Conservation (phyloP, 306 rosid species). For the Inga laurina region DNA sequence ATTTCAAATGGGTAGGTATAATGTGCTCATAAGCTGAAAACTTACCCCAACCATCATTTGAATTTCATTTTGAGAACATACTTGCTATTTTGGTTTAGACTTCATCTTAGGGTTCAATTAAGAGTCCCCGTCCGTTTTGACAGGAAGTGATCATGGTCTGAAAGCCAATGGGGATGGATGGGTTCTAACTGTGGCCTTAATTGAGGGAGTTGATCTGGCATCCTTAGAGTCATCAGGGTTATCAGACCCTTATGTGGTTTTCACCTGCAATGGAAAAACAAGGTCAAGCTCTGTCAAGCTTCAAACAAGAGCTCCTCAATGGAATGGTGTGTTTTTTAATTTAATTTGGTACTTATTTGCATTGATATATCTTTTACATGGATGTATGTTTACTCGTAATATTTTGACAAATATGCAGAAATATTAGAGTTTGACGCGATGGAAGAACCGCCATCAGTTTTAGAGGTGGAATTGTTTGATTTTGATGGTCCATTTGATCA, state of each 20-base stretch:
- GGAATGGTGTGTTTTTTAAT: constrained; percentile 72
- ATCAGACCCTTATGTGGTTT: constrained; percentile 80
- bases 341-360: constrained; percentile 11
- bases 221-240: constrained; percentile 61
- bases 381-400: constrained; percentile 11
- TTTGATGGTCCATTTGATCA: constrained; percentile 93
- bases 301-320: constrained; percentile 73
- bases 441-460: constrained; percentile 95
- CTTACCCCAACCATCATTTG: constrained; percentile 4
- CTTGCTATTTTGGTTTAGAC: constrained; percentile 6
- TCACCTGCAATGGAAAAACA: constrained; percentile 83
- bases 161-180: constrained; percentile 89
- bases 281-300: constrained; percentile 94
- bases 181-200: constrained; percentile 80
- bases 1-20: constrained; percentile 61
- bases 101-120: constrained; percentile 27
- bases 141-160: constrained; percentile 86
- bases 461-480: constrained; percentile 78
- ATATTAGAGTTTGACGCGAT: constrained; percentile 90
- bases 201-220: constrained; percentile 73
- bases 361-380: constrained; percentile 19
- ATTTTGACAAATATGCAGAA: constrained; percentile 52
- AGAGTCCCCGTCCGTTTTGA: constrained; percentile 26
- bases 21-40: background rate
- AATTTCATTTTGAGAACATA: background rate